These are phyloP conservation scores for Nakazawaea ishiwadae DNA, from an alignment of 805 yeast species.

Conservation along the genomic window DNA sequence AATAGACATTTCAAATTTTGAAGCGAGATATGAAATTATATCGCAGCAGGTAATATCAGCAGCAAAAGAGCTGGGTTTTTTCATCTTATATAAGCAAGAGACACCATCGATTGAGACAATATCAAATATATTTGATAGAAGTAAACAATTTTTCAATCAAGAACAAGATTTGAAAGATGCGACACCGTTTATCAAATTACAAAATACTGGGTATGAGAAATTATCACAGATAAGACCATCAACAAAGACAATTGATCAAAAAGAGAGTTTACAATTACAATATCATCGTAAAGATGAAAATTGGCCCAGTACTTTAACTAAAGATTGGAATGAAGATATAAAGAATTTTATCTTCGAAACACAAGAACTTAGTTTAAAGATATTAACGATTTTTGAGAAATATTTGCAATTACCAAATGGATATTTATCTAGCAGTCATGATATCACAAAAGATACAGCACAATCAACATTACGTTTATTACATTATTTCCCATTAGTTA, in stretches of 20 bases:
- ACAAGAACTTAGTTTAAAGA: constrained; percentile 21
- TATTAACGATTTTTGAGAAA: constrained; percentile 27
- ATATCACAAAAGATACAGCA: constrained; percentile 22
- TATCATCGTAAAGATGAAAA: constrained; percentile 24
- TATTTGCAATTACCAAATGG: constrained; percentile 24
- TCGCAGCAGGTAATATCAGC: constrained; percentile 25
- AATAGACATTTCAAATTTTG: constrained; percentile 23
- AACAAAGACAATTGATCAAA: constrained; percentile 28
- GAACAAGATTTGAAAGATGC: constrained; percentile 23
- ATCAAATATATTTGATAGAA: constrained; percentile 22
- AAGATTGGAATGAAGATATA: constrained; percentile 23
- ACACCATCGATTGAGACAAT: constrained; percentile 26
- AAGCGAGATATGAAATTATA: constrained; percentile 25
- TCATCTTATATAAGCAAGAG: constrained; percentile 26
- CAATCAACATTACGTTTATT: constrained; percentile 30
- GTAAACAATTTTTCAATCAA: constrained; percentile 21
- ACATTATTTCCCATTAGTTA: constrained; percentile 25
- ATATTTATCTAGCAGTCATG: constrained; percentile 25
- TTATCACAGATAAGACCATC: constrained; percentile 30
- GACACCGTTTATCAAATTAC: constrained; percentile 26
- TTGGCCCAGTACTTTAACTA: constrained; percentile 27
- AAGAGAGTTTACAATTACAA: constrained; percentile 28
- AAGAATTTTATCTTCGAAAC: constrained; percentile 20
- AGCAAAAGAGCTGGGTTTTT: constrained; percentile 27
- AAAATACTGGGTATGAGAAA: constrained; percentile 30